Evolutionary conservation across 2,329 filamentous ascomycete genomes (phyloP).

Genomic region (Tothia fuscella): DNA sequence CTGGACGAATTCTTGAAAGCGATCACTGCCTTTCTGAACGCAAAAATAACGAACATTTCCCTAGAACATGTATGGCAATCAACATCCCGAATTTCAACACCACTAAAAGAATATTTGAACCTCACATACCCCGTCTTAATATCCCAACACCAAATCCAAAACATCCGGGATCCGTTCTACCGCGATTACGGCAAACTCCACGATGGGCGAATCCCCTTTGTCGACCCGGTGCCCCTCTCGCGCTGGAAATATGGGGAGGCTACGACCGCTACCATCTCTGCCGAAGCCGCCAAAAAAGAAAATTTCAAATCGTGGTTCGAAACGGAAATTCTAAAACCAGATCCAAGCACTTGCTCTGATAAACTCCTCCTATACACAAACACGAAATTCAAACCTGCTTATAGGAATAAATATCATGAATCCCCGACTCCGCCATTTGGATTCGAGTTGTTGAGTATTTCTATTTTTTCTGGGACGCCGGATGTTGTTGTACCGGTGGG

Average conservation of each 20-base stretch:
- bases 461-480: constrained; percentile 2
- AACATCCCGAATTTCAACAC: neutral
- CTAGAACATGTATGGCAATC: neutral
- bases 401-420: constrained; percentile 19
- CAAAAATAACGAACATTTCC: neutral
- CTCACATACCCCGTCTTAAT: constrained; percentile 37
- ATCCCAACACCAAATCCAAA: constrained; percentile 33
- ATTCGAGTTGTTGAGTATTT: too few species aligned
- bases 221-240: constrained; percentile 37
- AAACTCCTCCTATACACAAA: constrained; percentile 37
- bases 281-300: too few species aligned
- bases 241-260: constrained; percentile 38
- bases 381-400: constrained; percentile 31
- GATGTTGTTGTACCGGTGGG: too few species aligned
- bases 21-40: neutral
- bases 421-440: neutral
- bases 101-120: constrained; percentile 28
- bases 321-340: constrained; percentile 30
- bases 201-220: constrained; percentile 35
- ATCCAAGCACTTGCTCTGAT: constrained; percentile 35
- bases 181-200: constrained; percentile 36
- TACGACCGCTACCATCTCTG: constrained; percentile 21
- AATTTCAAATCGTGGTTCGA: constrained; percentile 38
- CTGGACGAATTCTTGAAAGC: constrained; percentile 26
- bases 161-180: constrained; percentile 38